Conservation (phyloP, 2,329 filamentous ascomycete genomes). For the Stemphylium lycopersici region DNA sequence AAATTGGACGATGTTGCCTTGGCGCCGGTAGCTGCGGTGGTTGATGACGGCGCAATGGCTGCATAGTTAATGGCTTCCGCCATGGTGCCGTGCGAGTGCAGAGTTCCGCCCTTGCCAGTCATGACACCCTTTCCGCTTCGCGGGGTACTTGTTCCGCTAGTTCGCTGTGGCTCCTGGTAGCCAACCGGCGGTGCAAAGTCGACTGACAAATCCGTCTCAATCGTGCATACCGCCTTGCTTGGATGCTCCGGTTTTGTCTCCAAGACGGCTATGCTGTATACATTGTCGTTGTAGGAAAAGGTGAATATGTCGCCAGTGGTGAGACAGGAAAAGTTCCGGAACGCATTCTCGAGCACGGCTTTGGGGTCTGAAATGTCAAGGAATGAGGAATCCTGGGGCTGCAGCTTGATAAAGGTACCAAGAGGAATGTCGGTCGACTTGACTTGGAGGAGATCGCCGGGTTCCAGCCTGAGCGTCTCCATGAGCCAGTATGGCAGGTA, state of each 20-base stretch:
- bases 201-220: slow-evolving; percentile 95
- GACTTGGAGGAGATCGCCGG: slow-evolving; percentile 92
- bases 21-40: slow-evolving; percentile 66
- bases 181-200: slow-evolving; percentile 94
- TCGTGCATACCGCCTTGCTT: slow-evolving; percentile 85
- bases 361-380: slow-evolving; percentile 97
- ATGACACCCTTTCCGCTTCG: slow-evolving; percentile 68
- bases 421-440: slow-evolving; percentile 92
- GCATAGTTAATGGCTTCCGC: slow-evolving; percentile 97
- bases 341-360: slow-evolving; percentile 94
- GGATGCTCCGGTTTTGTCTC: slow-evolving; percentile 89
- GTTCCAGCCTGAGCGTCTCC: slow-evolving; percentile 86
- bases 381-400: slow-evolving; percentile 91
- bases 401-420: slow-evolving; percentile 92
- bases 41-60: slow-evolving; percentile 80
- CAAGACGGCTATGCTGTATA: slow-evolving; percentile 90
- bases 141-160: slow-evolving; percentile 86
- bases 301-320: slow-evolving; percentile 95
- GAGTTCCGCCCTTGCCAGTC: slow-evolving; percentile 70
- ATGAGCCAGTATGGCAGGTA: slow-evolving; percentile 99
- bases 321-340: slow-evolving; percentile 92
- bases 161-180: slow-evolving; percentile 83
- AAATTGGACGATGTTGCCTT: slow-evolving; percentile 77
- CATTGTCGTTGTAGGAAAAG: slow-evolving; percentile 93
- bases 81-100: slow-evolving; percentile 91